Percentiles rank a stretch among this genome's conserved stretches.
Evolutionary conservation across 176 grass and related monocot species (phyloP).

Genomic region (Triticum dicoccoides): DNA sequence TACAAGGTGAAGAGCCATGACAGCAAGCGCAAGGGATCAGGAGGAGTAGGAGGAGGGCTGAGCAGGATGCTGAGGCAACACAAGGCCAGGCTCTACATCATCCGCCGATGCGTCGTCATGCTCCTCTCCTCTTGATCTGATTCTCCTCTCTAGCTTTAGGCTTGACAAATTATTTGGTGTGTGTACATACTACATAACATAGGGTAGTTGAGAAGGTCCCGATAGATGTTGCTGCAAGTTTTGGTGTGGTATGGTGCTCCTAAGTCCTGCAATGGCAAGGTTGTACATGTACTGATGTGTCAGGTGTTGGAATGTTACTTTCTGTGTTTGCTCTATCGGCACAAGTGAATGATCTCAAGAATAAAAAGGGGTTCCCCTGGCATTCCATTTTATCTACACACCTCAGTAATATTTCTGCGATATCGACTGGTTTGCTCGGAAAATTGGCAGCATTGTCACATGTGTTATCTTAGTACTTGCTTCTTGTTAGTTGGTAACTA

Average conservation of each 20-base stretch:
- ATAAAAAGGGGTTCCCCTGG: background rate
- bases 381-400: background rate
- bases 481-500: background rate
- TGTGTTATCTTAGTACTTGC: background rate
- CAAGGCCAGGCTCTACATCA: constrained; percentile 54
- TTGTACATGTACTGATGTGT: background rate
- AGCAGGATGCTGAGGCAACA: constrained; percentile 54
- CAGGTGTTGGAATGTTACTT: background rate
- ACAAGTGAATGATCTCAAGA: constrained; percentile 3
- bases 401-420: background rate
- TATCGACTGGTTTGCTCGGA: background rate
- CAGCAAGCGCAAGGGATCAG: background rate
- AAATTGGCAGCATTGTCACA: background rate
- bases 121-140: background rate
- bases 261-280: constrained; percentile 49
- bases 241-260: constrained; percentile 15
- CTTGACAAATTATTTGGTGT: constrained; percentile 27
- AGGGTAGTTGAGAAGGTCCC: background rate
- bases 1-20: constrained; percentile 25
- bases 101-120: constrained; percentile 39
- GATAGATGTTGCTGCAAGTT: background rate
- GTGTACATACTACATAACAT: background rate
- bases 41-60: constrained; percentile 15
- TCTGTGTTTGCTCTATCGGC: background rate
- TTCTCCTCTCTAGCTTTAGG: constrained; percentile 17